A percentile compares a stretch with the other conserved stretches of the same genome.
These are phyloP conservation scores for Xerocomus nothofagi DNA, from an alignment of 1,284 basidiomycete species.

Conservation along the genomic window DNA sequence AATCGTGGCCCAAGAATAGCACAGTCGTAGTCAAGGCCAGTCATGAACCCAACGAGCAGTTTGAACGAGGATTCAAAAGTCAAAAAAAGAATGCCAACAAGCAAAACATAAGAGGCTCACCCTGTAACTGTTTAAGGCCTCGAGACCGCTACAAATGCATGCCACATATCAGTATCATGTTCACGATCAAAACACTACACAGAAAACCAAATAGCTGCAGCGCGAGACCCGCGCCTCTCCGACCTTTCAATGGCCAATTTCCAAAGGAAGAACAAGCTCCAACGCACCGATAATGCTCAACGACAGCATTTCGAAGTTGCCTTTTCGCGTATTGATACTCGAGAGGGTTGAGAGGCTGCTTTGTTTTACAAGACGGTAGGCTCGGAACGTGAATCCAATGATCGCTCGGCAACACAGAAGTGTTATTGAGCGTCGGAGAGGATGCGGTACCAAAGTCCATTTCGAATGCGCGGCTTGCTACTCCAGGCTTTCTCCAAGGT, in stretches of 20 bases:
- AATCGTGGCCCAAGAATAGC: neutral
- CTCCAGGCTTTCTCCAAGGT: neutral
- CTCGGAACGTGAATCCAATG: neutral
- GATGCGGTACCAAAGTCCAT: neutral
- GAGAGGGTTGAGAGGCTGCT: constrained; percentile 57
- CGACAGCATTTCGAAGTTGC: constrained; percentile 77
- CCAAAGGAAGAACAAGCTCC: neutral
- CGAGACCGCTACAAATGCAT: constrained; percentile 52
- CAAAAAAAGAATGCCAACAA: neutral
- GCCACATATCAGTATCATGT: constrained; percentile 16
- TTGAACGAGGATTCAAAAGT: neutral
- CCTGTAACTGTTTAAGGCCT: constrained; percentile 84
- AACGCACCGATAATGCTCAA: constrained; percentile 81
- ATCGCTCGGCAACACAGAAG: neutral
- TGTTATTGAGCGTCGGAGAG: neutral
- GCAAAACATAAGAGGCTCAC: constrained; percentile 44
- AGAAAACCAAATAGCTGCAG: neutral
- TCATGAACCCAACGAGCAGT: neutral
- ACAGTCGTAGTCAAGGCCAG: neutral
- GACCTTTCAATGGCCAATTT: neutral
- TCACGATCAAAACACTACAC: neutral
- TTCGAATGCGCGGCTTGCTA: neutral
- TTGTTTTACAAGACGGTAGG: neutral
- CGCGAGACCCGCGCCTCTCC: neutral
- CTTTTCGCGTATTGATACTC: constrained; percentile 83